Base-by-base conservation (phyloP, 2,329 filamentous ascomycete genomes). In the Sodiomyces alkalinus region DNA sequence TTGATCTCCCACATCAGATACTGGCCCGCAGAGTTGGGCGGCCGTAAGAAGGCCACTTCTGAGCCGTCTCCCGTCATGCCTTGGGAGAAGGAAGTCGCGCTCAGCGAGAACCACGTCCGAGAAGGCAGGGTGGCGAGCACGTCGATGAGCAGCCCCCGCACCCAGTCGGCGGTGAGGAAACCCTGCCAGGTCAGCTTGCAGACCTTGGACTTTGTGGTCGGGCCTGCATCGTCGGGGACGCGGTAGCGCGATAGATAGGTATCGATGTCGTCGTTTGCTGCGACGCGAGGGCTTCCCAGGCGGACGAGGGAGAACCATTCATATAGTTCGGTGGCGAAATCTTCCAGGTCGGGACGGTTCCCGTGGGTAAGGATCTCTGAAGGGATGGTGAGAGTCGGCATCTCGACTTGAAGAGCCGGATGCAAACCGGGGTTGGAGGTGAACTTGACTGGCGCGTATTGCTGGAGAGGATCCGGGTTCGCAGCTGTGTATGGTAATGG, bases 241-340 rank as follows among this genome's bases (percentile, higher is more conserved):
- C 56, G 49, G 46, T 87, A 87, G 14, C 74, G 64, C 16, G 72
- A 78, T 3, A 90, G 53, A 43, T 76, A 80, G 0, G 68, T 55
- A 48, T 87, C 76, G 18, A 83, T 63, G 5, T 44, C 46, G 47
- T 86, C 78, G 7, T 45, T 46, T 4, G 52, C 46, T 8, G 50
- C 41, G 12, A 86, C 46, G 15, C 80, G 62, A n/a, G 75, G 70
- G 31, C 78, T 82, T 7, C 60, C 53, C 1, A 85, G 58, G 8
- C 66, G 62, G 5, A 76, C 46, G n/a, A 92, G 52, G 3, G 74
- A 74, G 1, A 87, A 45, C 74, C 78, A 90, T 51, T 90, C 81
- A 38, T 85, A 73, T 9, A 77, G 45, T 12, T 75, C 71, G 1
- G 64, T 59, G 2, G 68, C 66, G 34, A 63, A 64, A 14, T 82